Evolutionary conservation across 768 basidiomycete genomes (phyloP).

Genomic region (Erythrobasidium yunnanense): DNA sequence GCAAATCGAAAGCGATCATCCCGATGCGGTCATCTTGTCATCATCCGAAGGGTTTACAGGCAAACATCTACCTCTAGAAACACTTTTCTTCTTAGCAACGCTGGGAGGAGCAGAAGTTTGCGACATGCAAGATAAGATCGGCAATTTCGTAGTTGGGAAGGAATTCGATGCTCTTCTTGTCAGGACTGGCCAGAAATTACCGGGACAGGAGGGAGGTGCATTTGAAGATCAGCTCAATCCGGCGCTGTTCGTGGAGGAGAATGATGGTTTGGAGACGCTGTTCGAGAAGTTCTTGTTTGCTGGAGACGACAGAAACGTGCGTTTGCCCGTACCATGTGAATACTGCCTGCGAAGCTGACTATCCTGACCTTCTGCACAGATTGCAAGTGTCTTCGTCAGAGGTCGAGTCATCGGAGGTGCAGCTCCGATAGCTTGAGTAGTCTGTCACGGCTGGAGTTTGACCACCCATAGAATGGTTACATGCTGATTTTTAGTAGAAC

Average conservation of each 20-base stretch:
- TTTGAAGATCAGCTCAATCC: constrained; percentile 31
- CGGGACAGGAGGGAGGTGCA: constrained; percentile 23
- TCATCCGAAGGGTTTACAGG: constrained; percentile 29
- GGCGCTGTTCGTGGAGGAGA: constrained; percentile 37
- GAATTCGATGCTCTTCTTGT: constrained; percentile 81
- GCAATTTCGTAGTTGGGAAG: constrained; percentile 69
- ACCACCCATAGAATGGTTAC: too few relatives aligned
- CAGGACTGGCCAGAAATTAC: constrained; percentile 45
- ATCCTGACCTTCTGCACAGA: constrained; percentile 34
- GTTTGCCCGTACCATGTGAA: constrained; percentile 27
- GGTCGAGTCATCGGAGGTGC: constrained; percentile 65
- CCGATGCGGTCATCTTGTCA: background rate
- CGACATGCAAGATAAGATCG: constrained; percentile 55
- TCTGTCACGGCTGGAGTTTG: background rate
- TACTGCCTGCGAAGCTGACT: background rate
- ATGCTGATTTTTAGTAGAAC: too few relatives aligned
- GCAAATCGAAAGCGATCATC: constrained; percentile 38
- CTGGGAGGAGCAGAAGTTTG: constrained; percentile 81
- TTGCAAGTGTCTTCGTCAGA: constrained; percentile 70
- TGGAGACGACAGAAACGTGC: constrained; percentile 58
- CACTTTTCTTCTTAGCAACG: constrained; percentile 81
- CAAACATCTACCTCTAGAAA: constrained; percentile 58
- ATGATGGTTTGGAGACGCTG: constrained; percentile 47
- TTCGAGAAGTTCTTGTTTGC: constrained; percentile 78
- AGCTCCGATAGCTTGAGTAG: constrained; percentile 18